Evolutionary conservation across 2,329 filamentous ascomycete species (phyloP).

Genomic region (Cercospora citrullina): DNA sequence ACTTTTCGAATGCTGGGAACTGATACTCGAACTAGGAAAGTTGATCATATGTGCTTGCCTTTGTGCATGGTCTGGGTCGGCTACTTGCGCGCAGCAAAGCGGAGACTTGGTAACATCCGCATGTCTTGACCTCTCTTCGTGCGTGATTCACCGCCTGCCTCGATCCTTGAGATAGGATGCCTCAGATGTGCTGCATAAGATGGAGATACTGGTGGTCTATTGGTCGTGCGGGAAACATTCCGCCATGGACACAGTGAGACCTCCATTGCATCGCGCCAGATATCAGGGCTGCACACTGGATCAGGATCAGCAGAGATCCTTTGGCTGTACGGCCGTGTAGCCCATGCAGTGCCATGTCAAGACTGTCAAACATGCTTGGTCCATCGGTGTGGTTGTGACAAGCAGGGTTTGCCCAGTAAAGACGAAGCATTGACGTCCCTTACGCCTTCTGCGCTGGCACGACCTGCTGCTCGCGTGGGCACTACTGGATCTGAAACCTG

Average conservation of each 20-base stretch:
- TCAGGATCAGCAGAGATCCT: neutral
- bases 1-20: neutral
- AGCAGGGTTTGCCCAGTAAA: conserved; percentile 15
- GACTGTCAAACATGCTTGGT: conserved; percentile 4
- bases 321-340: neutral
- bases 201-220: neutral
- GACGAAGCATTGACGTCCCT: conserved; percentile 2
- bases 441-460: conserved; percentile 8
- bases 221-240: neutral
- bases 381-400: conserved; percentile 11
- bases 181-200: neutral
- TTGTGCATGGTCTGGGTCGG: neutral
- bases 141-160: neutral
- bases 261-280: neutral
- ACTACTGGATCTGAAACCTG: conserved; percentile 1
- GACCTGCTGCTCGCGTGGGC: conserved; percentile 2
- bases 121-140: neutral
- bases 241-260: conserved; percentile 3
- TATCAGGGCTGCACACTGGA: too few relatives aligned
- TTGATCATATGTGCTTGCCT: neutral
- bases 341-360: neutral
- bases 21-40: neutral
- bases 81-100: neutral
- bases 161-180: neutral
- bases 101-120: neutral